These are phyloP conservation scores for Spathaspora sp. DNA, from an alignment of 1,139 yeast species.

Conservation along the genomic window DNA sequence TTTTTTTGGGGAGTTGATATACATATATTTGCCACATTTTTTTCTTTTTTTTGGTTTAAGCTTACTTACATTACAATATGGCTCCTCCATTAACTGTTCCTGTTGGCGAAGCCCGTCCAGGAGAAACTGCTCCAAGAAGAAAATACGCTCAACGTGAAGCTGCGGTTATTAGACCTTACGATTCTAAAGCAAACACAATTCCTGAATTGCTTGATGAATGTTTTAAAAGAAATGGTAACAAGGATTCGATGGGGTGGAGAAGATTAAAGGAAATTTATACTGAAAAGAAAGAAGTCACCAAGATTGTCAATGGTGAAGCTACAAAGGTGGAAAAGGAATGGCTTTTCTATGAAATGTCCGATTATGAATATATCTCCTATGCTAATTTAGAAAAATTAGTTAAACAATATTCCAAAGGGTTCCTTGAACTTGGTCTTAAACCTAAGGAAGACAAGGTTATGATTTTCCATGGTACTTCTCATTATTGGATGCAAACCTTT, in stretches of 20 bases:
- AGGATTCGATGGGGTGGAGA: slow-evolving; percentile 79
- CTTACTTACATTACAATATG: too few species aligned
- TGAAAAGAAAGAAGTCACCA: slow-evolving; percentile 74
- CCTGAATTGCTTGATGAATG: slow-evolving; percentile 71
- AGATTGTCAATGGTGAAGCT: slow-evolving; percentile 75
- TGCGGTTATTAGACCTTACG: slow-evolving; percentile 55
- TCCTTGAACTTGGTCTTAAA: slow-evolving; percentile 68
- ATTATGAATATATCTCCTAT: slow-evolving; percentile 66
- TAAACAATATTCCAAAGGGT: slow-evolving; percentile 69
- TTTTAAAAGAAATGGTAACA: slow-evolving; percentile 52
- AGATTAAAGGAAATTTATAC: slow-evolving; percentile 67
- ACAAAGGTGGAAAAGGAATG: slow-evolving; percentile 77
- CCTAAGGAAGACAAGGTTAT: slow-evolving; percentile 72
- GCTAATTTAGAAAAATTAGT: slow-evolving; percentile 52
- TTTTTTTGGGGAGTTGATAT: not conserved
- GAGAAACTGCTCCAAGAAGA: slow-evolving; percentile 93
- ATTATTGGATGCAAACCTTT: slow-evolving; percentile 87
- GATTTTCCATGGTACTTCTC: slow-evolving; percentile 82
- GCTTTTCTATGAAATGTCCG: slow-evolving; percentile 78
- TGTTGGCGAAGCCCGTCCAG: slow-evolving; percentile 78
- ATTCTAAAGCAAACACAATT: slow-evolving; percentile 62
- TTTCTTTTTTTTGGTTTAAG: too few species aligned
- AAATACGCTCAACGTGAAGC: slow-evolving; percentile 60
- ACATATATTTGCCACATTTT: not conserved
- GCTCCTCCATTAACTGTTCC: slow-evolving; percentile 50